Conservation (phyloP, 768 basidiomycete genomes). For the Mycena maculata region DNA sequence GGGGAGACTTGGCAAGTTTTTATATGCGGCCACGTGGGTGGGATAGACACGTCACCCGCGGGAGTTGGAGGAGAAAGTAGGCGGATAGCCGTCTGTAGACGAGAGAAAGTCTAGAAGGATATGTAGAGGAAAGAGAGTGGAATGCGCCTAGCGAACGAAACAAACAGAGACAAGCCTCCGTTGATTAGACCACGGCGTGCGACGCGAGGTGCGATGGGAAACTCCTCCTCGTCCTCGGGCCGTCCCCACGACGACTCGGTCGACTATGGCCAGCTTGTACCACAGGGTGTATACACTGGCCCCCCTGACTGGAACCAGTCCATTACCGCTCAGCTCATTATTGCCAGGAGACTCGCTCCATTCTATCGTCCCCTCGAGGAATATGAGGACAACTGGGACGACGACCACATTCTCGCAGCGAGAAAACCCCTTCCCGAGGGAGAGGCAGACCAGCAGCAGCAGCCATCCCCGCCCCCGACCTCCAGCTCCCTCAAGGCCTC, state of each 20-base stretch:
- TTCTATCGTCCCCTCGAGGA: constrained; percentile 98
- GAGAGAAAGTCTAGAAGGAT: neutral
- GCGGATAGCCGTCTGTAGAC: neutral
- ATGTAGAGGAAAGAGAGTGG: neutral
- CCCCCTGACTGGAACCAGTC: constrained; percentile 90
- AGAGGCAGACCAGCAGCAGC: constrained; percentile 53
- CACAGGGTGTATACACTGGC: constrained; percentile 89
- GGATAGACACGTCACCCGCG: constrained; percentile 23
- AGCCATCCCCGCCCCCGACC: constrained; percentile 46
- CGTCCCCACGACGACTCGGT: constrained; percentile 86
- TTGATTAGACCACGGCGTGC: too few species aligned
- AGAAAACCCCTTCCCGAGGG: constrained; percentile 74
- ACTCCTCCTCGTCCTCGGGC: constrained; percentile 79
- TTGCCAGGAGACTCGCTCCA: constrained; percentile 89
- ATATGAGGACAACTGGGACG: constrained; percentile 89
- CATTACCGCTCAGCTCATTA: constrained; percentile 88
- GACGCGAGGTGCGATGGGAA: constrained; percentile 66
- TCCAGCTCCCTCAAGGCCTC: constrained; percentile 47
- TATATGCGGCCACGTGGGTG: constrained; percentile 27
- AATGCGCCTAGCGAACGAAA: too few species aligned
- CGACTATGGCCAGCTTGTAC: constrained; percentile 83
- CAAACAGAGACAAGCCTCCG: too few species aligned
- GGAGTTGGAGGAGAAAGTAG: neutral
- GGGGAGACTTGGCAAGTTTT: constrained; percentile 18
- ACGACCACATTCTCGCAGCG: constrained; percentile 85